A percentile compares a stretch with the other conserved stretches of the same genome.
These are phyloP conservation scores for Amaranthus tricolor DNA, from an alignment of 179 eudicot genomes.

Conservation along the genomic window DNA sequence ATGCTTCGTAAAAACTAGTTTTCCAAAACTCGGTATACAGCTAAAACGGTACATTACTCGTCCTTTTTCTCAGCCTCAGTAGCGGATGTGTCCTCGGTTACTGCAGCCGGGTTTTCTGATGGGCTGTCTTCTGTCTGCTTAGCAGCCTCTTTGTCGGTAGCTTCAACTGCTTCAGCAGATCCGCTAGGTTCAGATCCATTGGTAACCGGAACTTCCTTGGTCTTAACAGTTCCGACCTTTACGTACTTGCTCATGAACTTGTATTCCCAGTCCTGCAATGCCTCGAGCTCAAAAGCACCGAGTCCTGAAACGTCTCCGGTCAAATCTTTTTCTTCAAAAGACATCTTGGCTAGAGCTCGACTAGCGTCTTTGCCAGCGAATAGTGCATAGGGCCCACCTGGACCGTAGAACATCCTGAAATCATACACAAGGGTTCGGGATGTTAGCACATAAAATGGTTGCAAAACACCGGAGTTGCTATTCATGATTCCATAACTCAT, in stretches of 20 bases:
- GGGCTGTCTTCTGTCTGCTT: constrained; percentile 15
- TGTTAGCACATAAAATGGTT: neutral
- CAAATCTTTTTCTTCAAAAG: constrained; percentile 37
- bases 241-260: constrained; percentile 40
- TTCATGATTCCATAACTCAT: neutral
- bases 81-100: constrained; percentile 14
- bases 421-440: neutral
- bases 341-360: constrained; percentile 42
- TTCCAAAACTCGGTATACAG: constrained; percentile 11
- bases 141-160: constrained; percentile 25
- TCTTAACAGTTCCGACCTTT: constrained; percentile 35
- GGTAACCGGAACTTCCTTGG: constrained; percentile 16
- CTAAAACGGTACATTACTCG: constrained; percentile 21
- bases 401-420: constrained; percentile 45
- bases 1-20: constrained; percentile 1
- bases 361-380: constrained; percentile 41
- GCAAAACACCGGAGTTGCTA: neutral
- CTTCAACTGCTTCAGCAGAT: constrained; percentile 23
- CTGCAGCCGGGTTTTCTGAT: constrained; percentile 23
- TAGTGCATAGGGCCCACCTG: constrained; percentile 39
- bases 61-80: constrained; percentile 31
- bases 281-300: constrained; percentile 40
- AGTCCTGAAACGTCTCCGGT: constrained; percentile 37
- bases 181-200: constrained; percentile 28
- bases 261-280: constrained; percentile 42